A percentile compares a stretch with the other conserved stretches of the same genome.
phyloP scores from a whole-genome alignment of 768 basidiomycete species.

The Pilatotrama ljubarskyi region DNA sequence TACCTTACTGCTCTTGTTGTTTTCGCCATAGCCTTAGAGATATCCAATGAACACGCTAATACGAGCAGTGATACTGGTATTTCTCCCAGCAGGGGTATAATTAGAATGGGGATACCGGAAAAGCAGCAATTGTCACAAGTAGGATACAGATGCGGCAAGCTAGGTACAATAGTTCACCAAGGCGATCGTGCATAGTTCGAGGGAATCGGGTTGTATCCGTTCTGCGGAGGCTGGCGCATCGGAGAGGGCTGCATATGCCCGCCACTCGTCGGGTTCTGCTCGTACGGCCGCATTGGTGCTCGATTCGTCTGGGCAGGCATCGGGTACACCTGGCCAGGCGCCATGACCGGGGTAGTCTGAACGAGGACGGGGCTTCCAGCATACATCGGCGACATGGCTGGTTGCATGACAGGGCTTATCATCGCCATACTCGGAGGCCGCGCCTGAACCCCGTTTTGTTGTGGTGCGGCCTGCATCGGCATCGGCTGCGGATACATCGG shows the following conservation, averaged over 20 bases:
- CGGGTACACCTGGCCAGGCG: constrained; percentile 34
- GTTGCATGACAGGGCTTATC: constrained; percentile 74
- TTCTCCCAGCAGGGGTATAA: constrained; percentile 22
- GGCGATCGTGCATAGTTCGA: constrained; percentile 44
- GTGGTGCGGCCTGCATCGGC: constrained; percentile 44
- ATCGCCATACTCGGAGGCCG: constrained; percentile 42
- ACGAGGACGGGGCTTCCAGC: constrained; percentile 68
- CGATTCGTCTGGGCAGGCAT: constrained; percentile 36
- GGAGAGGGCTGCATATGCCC: constrained; percentile 32
- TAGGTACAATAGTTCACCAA: constrained; percentile 43
- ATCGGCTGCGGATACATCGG: constrained; percentile 53
- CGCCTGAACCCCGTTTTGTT: constrained; percentile 37
- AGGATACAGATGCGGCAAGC: constrained; percentile 13
- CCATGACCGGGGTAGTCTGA: constrained; percentile 43
- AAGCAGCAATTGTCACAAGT: constrained; percentile 20
- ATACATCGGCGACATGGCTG: constrained; percentile 60
- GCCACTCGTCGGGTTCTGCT: constrained; percentile 10
- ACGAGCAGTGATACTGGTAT: background rate
- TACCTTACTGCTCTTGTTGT: constrained; percentile 17
- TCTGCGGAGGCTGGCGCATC: constrained; percentile 26
- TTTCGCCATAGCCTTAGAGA: constrained; percentile 8
- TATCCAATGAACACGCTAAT: constrained; percentile 11
- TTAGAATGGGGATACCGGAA: constrained; percentile 17
- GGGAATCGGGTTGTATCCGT: constrained; percentile 44
- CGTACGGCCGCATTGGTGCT: constrained; percentile 35